Conservation (phyloP, 2,329 filamentous ascomycete species). For the Neofusicoccum umdonicola region DNA sequence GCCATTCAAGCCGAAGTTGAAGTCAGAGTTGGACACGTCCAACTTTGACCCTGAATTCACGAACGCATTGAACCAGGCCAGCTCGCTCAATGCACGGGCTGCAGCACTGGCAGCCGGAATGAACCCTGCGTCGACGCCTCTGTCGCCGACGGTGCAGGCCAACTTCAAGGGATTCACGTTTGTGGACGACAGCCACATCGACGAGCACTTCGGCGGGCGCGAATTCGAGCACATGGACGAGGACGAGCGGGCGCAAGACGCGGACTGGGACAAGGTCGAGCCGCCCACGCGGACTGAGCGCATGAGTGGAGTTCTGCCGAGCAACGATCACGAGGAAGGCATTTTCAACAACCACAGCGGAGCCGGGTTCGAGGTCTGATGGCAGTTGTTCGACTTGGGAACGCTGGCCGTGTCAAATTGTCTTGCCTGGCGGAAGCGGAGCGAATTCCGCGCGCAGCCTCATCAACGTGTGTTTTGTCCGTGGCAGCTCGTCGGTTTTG, state of each 20-base stretch:
- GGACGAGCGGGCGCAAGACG: conserved; percentile 41
- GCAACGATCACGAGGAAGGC: conserved; percentile 43
- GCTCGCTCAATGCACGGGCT: conserved; percentile 87
- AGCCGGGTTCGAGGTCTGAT: conserved; percentile 38
- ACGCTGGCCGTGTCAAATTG: conserved; percentile 12
- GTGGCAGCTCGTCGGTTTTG: not conserved
- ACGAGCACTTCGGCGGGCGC: conserved; percentile 66
- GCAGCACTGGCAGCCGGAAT: conserved; percentile 77
- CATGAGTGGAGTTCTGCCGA: conserved; percentile 52
- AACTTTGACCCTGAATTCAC: conserved; percentile 99
- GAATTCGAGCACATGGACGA: conserved; percentile 42
- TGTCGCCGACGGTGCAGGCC: conserved; percentile 93
- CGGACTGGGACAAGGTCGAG: conserved; percentile 38
- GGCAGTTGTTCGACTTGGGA: not conserved
- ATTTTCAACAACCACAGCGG: conserved; percentile 43
- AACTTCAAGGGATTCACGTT: conserved; percentile 99
- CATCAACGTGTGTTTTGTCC: not conserved
- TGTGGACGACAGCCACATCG: conserved; percentile 94
- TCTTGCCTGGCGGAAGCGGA: conserved; percentile 2
- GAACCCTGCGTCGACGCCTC: conserved; percentile 82
- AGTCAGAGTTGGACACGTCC: conserved; percentile 91
- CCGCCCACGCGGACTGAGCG: conserved; percentile 38
- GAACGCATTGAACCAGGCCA: conserved; percentile 77
- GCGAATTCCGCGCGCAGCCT: not conserved
- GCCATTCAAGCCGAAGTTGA: conserved; percentile 96